Evolutionary conservation across 2,329 filamentous ascomycete genomes (phyloP), one percentile per base, ranked within the genome.

Genomic region (Neofusicoccum laricinum): DNA sequence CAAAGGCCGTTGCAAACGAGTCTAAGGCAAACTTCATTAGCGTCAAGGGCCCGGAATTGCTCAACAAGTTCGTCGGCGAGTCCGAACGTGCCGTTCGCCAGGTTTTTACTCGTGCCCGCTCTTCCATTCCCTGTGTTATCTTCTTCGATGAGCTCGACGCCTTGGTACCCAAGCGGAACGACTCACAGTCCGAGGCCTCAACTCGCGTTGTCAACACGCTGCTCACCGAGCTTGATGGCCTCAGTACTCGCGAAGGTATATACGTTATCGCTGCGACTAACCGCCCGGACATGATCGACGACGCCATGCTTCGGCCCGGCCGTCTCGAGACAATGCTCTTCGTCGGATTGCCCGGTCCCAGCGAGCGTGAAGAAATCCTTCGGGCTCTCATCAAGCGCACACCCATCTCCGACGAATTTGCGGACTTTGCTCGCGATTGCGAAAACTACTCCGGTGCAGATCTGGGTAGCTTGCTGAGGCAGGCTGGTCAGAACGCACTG

Each of bases 71-170:
- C 75, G 93, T 99, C 10, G 95, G 95, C 69, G 95, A 99, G 78
- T 96, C 92, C 6, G 95, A 99, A 79, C 90, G 94, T 11, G 92
- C 93, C 0, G 90, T 99, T 1, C 88, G 95, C 21, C 92, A 96
- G 75, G 90, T 98, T 0, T 99, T 99, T 77, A 87, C 89, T 68
- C 89, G 94, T 15, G 95, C 95, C 0, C 87, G 93, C 59, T 90
- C 90, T 0, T 94, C 90, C 7, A 86, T 93, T 0, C 95, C 95
- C 0, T 98, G 94, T 73, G 92, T 99, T 63, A 89, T 99, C 65
- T 98, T 99, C 85, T 98, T 99, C 74, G 95, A 99, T 75, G 95
- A 99, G 79, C 85, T 99, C 61, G 95, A 99, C 77, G 94, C 95
- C 0, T 82, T 99, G 2, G 93, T 95, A 0, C 93, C 94, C 0